These are phyloP conservation scores for Umbelopsis sp. DNA, from an alignment of 371 early-diverging fungal genomes.

Conservation along the genomic window DNA sequence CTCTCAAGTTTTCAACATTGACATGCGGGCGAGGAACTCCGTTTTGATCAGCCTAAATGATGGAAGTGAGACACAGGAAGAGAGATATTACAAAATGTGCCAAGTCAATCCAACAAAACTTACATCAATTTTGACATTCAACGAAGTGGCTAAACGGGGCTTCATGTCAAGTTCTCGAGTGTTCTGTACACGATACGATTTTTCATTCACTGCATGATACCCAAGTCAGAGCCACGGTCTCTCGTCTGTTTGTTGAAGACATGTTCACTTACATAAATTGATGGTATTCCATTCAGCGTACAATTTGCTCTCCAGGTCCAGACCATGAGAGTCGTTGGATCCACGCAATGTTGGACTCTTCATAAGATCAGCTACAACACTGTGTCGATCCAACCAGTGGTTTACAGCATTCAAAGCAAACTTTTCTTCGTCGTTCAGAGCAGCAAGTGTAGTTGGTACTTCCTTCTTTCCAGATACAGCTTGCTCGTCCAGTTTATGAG, in stretches of 20 bases:
- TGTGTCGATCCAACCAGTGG: slow-evolving; percentile 35
- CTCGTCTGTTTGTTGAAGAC: neutral
- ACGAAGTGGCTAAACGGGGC: slow-evolving; percentile 48
- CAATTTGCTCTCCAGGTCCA: slow-evolving; percentile 46
- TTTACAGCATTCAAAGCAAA: slow-evolving; percentile 20
- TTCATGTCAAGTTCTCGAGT: slow-evolving; percentile 51
- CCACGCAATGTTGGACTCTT: slow-evolving; percentile 48
- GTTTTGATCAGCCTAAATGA: slow-evolving; percentile 27
- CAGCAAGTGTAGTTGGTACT: neutral
- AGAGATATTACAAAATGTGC: neutral
- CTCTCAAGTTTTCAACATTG: slow-evolving; percentile 55
- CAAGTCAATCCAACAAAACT: slow-evolving; percentile 21
- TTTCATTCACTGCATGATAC: slow-evolving; percentile 37
- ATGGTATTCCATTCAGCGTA: slow-evolving; percentile 45
- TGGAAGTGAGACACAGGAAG: neutral
- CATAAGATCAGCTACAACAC: slow-evolving; percentile 43
- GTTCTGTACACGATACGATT: slow-evolving; percentile 48
- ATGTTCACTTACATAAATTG: slow-evolving; percentile 32
- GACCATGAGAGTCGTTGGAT: slow-evolving; percentile 49
- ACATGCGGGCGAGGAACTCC: slow-evolving; percentile 32
- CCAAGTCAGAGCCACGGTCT: neutral
- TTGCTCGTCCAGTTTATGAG: slow-evolving; percentile 27
- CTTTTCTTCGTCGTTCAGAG: slow-evolving; percentile 18
- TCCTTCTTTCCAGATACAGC: slow-evolving; percentile 4
- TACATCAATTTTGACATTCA: slow-evolving; percentile 38